Conservation (phyloP, 129 eudicot genomes). For the Glebionis coronaria region DNA sequence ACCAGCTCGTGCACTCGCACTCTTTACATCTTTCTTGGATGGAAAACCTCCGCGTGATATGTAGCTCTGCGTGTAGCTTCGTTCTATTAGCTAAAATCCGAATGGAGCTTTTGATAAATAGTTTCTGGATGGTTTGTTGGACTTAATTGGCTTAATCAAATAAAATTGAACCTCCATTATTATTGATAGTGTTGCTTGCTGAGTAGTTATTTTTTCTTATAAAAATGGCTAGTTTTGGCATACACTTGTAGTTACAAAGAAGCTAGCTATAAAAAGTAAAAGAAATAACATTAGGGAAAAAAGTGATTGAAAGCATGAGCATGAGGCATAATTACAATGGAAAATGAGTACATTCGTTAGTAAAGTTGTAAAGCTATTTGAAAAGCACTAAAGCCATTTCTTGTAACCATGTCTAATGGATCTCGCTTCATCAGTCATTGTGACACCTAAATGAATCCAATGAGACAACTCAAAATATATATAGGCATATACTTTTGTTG, state of each 20-base stretch:
- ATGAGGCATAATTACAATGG: constrained; percentile 25
- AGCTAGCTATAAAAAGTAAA: not conserved
- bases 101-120: not conserved
- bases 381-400: constrained; percentile 23
- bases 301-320: constrained; percentile 32
- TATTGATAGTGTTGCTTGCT: not conserved
- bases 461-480: constrained; percentile 20
- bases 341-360: constrained; percentile 37
- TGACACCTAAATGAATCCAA: constrained; percentile 29
- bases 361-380: constrained; percentile 37
- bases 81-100: not conserved
- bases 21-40: constrained; percentile 37
- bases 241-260: not conserved
- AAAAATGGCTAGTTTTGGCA: not conserved
- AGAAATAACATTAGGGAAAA: not conserved
- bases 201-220: not conserved
- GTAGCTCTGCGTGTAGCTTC: constrained; percentile 1
- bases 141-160: not conserved
- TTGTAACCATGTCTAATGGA: constrained; percentile 34
- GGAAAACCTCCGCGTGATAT: constrained; percentile 43
- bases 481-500: not conserved
- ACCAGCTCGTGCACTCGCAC: constrained; percentile 42
- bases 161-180: constrained; percentile 5
- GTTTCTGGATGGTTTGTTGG: constrained; percentile 12
- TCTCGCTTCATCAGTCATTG: constrained; percentile 29